phyloP scores from a whole-genome alignment of 192 early-diverging fungal species.

The Globomyces pollinis-pini region DNA sequence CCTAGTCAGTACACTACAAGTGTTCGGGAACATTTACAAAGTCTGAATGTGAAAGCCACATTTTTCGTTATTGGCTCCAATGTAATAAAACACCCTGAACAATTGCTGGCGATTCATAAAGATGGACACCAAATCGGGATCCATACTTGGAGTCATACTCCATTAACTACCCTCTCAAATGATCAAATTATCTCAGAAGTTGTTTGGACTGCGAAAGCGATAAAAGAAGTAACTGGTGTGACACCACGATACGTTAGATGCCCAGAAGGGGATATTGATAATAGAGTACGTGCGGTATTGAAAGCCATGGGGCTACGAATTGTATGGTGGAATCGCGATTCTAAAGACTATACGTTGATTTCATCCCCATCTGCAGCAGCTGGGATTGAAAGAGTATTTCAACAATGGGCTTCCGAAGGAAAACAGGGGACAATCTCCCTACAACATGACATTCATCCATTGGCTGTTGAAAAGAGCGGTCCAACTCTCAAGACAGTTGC shows the following conservation, averaged over 20 bases:
- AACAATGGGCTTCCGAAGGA: background rate
- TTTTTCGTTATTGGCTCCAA: constrained; percentile 61
- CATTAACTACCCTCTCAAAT: constrained; percentile 46
- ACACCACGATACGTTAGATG: constrained; percentile 53
- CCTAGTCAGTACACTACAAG: constrained; percentile 43
- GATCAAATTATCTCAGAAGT: constrained; percentile 61
- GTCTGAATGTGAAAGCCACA: constrained; percentile 41
- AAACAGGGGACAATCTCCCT: background rate
- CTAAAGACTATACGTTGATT: background rate
- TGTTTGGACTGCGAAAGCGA: constrained; percentile 38
- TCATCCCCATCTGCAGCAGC: background rate
- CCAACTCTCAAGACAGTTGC: no score
- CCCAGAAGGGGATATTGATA: constrained; percentile 59
- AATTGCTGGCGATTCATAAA: constrained; percentile 35
- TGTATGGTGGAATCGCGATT: background rate
- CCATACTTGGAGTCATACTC: constrained; percentile 59
- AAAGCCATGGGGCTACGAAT: background rate
- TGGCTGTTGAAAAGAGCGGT: no score
- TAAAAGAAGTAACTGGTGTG: constrained; percentile 41
- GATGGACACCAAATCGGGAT: constrained; percentile 57
- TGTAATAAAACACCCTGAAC: constrained; percentile 34
- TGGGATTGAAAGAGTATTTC: background rate
- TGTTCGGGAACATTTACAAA: constrained; percentile 43
- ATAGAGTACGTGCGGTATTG: background rate
- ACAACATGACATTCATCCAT: background rate